Conservation (phyloP, 1,139 yeast species). For the Blastobotrys malaysiensis region DNA sequence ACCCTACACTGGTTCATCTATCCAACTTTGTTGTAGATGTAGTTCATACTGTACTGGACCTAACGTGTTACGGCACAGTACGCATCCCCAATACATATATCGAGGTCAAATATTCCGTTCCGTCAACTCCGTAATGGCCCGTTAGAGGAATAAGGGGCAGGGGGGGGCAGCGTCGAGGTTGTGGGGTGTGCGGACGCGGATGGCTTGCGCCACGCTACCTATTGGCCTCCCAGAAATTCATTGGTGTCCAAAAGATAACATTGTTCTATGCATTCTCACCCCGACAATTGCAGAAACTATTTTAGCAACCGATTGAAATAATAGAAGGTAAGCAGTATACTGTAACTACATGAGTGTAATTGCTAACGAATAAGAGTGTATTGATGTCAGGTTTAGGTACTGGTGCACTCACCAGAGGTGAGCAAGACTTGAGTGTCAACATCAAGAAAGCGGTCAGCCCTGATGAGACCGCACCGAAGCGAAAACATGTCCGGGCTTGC, state of each 20-base stretch:
- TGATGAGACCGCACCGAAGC: constrained; percentile 89
- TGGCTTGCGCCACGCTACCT: background rate
- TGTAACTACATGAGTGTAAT: background rate
- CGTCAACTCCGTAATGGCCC: too few species aligned
- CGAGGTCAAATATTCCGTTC: too few species aligned
- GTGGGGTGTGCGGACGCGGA: background rate
- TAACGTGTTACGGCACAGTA: too few species aligned
- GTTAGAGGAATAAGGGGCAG: background rate
- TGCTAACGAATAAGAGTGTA: constrained; percentile 4
- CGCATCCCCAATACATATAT: too few species aligned
- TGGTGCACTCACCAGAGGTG: constrained; percentile 31
- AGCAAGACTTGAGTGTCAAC: constrained; percentile 45
- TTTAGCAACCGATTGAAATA: background rate
- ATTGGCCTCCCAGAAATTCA: background rate
- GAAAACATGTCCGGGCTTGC: constrained; percentile 89
- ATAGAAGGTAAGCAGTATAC: background rate
- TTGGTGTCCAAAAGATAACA: background rate
- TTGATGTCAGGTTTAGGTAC: constrained; percentile 11
- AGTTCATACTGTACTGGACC: too few species aligned
- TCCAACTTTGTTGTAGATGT: too few species aligned
- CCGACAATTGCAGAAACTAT: background rate
- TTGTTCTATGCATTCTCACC: background rate
- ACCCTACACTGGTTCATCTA: too few species aligned
- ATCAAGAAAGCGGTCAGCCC: constrained; percentile 81
- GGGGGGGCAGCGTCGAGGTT: too few species aligned